Base-by-base conservation (phyloP, 768 basidiomycete genomes). In the Lactarius quietus region DNA sequence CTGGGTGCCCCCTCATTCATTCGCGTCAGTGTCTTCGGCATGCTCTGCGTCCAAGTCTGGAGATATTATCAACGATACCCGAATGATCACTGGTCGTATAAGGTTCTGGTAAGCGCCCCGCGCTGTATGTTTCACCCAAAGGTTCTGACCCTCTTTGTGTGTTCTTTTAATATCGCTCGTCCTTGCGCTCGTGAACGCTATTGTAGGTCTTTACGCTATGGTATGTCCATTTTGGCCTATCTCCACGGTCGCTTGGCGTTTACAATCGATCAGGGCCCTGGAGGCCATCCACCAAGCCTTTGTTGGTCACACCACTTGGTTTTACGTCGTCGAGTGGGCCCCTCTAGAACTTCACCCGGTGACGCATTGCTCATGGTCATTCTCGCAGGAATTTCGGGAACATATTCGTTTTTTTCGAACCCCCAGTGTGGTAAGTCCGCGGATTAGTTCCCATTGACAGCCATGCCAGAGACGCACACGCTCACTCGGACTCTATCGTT, bases 341-440 rank as follows among this genome's bases (percentile, higher is more conserved):
- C 3, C 10, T 3, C 35, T 9, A 6, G 0, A 14, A 56, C 10
- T 15, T 29, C 26, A 1, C 29, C 29, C 20, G 3, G 10, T 7
- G n/a, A 2, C 1, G 7, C 35, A 1, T n/a, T 26, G 45, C 18
- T 31, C 23, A 23, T 14, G 10, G 2, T 18, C 15, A 33, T 54
- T 10, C 36, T n/a, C 12, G 43, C 31, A 69, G 68, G 33, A 57
- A 69, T 23, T 45, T 26, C 18, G 66, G 66, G 3, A 57, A 39
- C 29, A 35, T 59, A 15, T 7, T 59, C 6, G 67, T 48, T 5
- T 45, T 69, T 35, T 31, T 59, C 31, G 17, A 56, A 4, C 55
- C 63, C n/a, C 69, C 69, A 29, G 57, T 69, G 31, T 69, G 69
- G 69, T 69, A 55, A 57, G 69, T 52, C 48, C 48, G 26, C 15